Base-by-base conservation (phyloP, 2,329 filamentous ascomycete species). In the Fusarium stilboides region DNA sequence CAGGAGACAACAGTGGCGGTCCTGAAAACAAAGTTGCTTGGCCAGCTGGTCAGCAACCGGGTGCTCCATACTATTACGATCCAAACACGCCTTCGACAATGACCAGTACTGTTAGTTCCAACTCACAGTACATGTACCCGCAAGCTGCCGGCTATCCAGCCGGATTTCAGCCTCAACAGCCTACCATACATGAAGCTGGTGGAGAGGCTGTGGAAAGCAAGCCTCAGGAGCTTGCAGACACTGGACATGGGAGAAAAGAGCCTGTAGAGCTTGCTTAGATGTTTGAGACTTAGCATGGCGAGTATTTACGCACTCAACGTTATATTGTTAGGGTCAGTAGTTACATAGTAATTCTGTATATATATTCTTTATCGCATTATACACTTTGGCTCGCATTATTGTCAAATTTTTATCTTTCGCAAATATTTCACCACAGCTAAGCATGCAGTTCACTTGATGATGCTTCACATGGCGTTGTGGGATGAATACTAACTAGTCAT, bases 201-300 rank as follows among this genome's bases (percentile, higher is more conserved):
- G 60, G 57, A 14, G 57, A 68, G 13, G 63, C 37, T 20, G 28
- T 46, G 15, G 43, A 53, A 24, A 67, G 42, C 24, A 50, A 63
- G 6, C 63, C 57, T 22, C 57, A 67, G 20, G 64, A 67, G 51
- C 64, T 68, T 36, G 24, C 22, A 0, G 47, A 34, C 22, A 50
- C 26, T 42, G 44, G 22, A 26, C 20, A 31, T 24, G 36, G 51
- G 5, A 42, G 44, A 33, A 63, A 42, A 26, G 45, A 58, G 59
- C 57, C 64, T 6, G 51, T 33, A 9, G 64, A 68, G 28, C 63
- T 67, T 53, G 57, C 43, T 15, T 57, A 50, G 36, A 39, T 19
- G 19, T 13, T 6, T 22, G 13, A 22, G 8, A 19, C 19, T 19
- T 20, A 13, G n/a, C 8, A 39, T n/a, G 1, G 8, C 37, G 19